Percentiles rank a stretch among this genome's conserved stretches.
These are phyloP conservation scores for Ampelomyces quisqualis DNA, from an alignment of 2,329 filamentous ascomycete species.

Conservation along the genomic window DNA sequence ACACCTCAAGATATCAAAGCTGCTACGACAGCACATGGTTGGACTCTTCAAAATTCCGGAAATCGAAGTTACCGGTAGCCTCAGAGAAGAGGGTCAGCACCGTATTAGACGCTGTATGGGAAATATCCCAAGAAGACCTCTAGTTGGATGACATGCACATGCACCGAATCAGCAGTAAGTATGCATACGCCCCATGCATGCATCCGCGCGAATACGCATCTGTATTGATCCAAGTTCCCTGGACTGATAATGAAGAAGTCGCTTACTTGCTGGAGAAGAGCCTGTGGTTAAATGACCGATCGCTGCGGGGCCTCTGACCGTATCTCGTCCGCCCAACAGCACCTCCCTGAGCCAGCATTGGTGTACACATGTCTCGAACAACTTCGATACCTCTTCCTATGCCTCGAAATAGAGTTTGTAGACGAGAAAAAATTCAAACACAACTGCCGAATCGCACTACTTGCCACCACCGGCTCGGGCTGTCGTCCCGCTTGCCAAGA, in stretches of 20 bases:
- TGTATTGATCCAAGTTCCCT: background rate
- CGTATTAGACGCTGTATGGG: background rate
- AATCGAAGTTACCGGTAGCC: background rate
- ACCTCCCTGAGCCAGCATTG: background rate
- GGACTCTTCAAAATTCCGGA: background rate
- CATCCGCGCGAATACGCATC: background rate
- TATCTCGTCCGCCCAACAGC: background rate
- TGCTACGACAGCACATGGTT: background rate
- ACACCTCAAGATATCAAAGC: background rate
- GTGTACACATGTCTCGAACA: background rate
- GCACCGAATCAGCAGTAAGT: background rate
- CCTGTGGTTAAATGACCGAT: constrained; percentile 12
- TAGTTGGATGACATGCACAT: background rate
- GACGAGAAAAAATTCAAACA: background rate
- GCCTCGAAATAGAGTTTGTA: background rate
- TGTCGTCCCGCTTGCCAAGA: constrained; percentile 23
- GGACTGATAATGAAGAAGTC: constrained; percentile 6
- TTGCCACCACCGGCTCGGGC: constrained; percentile 5
- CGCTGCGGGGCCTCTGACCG: constrained; percentile 8
- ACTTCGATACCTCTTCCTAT: background rate
- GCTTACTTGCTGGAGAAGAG: constrained; percentile 6
- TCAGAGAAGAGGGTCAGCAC: background rate
- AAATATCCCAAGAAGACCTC: too few relatives aligned
- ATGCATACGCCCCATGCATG: constrained; percentile 3
- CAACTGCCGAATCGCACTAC: constrained; percentile 16